phyloP scores from a whole-genome alignment of 495 filamentous ascomycete genomes.

The Corynascus novoguineensis region DNA sequence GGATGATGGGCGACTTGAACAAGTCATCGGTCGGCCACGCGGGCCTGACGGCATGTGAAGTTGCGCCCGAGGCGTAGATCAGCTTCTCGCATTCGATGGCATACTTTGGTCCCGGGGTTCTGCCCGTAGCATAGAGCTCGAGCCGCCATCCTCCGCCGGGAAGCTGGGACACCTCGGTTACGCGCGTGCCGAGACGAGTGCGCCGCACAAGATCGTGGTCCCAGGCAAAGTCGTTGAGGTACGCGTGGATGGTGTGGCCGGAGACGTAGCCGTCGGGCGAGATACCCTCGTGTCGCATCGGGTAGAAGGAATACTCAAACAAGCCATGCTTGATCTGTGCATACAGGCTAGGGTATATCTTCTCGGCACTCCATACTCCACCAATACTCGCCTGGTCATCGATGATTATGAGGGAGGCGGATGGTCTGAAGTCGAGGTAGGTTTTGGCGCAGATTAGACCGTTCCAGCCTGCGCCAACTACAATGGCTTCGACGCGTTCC shows the following conservation, averaged over 20 bases:
- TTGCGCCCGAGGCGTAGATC: constrained; percentile 43
- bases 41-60: constrained; percentile 38
- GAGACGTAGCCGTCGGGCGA: constrained; percentile 26
- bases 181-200: constrained; percentile 11
- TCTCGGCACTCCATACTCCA: constrained; percentile 38
- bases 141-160: not conserved
- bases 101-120: too few species aligned
- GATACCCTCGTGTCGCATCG: constrained; percentile 30
- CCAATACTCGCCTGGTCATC: constrained; percentile 40
- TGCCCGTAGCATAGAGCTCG: not conserved
- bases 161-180: not conserved
- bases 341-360: constrained; percentile 39
- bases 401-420: constrained; percentile 31
- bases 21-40: constrained; percentile 26
- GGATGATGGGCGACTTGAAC: constrained; percentile 33
- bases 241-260: constrained; percentile 26
- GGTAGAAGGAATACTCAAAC: constrained; percentile 36
- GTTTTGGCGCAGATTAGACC: constrained; percentile 43
- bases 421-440: constrained; percentile 37
- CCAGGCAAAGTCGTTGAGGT: constrained; percentile 28
- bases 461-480: constrained; percentile 32
- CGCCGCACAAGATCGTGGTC: constrained; percentile 28
- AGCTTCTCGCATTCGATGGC: constrained; percentile 33
- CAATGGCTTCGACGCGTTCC: not conserved
- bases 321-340: constrained; percentile 35